A percentile compares a stretch with the other conserved stretches of the same genome.
Evolutionary conservation across 495 filamentous ascomycete genomes (phyloP).

Genomic region (Trypethelium eluteriae): DNA sequence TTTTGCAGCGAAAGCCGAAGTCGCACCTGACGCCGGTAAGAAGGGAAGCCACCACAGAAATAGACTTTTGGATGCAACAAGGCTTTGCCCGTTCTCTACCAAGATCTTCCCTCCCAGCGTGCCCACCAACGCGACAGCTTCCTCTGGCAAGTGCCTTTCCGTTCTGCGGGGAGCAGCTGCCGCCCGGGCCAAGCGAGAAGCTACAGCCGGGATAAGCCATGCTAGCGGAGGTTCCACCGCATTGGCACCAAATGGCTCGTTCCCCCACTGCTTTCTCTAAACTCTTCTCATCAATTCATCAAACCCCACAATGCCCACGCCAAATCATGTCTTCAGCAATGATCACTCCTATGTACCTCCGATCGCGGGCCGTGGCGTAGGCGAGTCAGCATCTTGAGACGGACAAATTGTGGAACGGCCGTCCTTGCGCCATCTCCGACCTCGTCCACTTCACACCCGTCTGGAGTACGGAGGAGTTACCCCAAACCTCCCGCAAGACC

Average conservation of each 20-base stretch:
- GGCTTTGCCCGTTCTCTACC: background rate
- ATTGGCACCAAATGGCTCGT: background rate
- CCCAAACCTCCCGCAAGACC: background rate
- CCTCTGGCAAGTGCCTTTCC: too few species aligned
- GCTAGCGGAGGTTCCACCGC: background rate
- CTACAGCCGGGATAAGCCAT: background rate
- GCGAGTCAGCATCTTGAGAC: background rate
- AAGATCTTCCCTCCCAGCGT: background rate
- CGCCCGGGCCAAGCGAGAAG: background rate
- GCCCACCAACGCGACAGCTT: too few species aligned
- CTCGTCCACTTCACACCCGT: background rate
- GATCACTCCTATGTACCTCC: too few species aligned
- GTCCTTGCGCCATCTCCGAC: slow-evolving; percentile 8
- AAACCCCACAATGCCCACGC: too few species aligned
- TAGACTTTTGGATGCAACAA: too few species aligned
- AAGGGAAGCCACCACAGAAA: too few species aligned
- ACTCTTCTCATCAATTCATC: too few species aligned
- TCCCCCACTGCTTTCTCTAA: too few species aligned
- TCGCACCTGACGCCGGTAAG: too few species aligned
- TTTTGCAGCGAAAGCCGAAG: too few species aligned
- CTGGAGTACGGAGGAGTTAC: background rate
- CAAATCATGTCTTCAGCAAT: too few species aligned
- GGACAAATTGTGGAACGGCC: background rate
- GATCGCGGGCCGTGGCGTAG: too few species aligned
- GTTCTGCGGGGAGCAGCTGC: background rate